Conservation (phyloP, 768 basidiomycete species). For the Russula griseocarnosa region DNA sequence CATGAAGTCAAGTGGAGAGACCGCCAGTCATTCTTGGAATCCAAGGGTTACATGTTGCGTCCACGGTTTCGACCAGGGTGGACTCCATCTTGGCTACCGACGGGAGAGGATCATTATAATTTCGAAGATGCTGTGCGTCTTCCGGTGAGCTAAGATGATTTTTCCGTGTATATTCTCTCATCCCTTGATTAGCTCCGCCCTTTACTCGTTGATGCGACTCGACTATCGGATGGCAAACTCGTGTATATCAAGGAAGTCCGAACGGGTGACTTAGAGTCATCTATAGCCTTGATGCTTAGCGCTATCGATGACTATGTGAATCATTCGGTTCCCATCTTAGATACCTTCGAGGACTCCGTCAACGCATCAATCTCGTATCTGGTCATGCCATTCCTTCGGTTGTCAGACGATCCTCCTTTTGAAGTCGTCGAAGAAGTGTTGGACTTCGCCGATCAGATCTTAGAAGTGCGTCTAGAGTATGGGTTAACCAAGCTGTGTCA, state of each 20-base stretch:
- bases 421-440: conserved; percentile 6
- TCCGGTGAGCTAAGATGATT: conserved; percentile 4
- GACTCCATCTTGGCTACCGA: conserved; percentile 24
- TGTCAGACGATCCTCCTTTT: background rate
- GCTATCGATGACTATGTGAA: conserved; percentile 3
- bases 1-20: no score
- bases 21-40: no score
- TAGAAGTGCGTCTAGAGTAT: conserved; percentile 7
- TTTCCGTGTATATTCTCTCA: background rate
- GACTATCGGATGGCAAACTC: conserved; percentile 25
- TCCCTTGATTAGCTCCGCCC: conserved; percentile 6
- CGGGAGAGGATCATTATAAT: background rate
- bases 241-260: conserved; percentile 35
- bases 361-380: conserved; percentile 17
- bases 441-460: conserved; percentile 21
- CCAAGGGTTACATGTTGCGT: no score
- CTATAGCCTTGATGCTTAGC: conserved; percentile 23
- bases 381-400: conserved; percentile 25
- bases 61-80: no score
- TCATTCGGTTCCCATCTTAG: conserved; percentile 22
- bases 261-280: conserved; percentile 19
- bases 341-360: conserved; percentile 5
- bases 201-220: conserved; percentile 25
- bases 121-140: conserved; percentile 7
- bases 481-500: background rate